Percentiles rank a stretch among this genome's conserved stretches.
Evolutionary conservation across 768 basidiomycete species (phyloP).

Genomic region (Glaciozyma martinii): DNA sequence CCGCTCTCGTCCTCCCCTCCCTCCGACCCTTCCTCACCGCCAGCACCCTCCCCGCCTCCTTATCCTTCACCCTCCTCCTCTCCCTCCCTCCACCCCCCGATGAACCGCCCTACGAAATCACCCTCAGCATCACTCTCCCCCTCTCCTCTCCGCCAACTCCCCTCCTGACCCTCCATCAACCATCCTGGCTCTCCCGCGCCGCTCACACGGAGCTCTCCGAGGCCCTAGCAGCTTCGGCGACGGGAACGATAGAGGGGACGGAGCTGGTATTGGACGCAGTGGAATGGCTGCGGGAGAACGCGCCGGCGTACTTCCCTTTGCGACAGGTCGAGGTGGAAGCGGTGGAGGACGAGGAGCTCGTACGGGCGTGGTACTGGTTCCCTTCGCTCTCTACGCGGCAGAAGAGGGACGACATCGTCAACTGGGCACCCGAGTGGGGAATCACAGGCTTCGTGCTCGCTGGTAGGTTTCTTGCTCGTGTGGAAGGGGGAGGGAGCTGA

Average conservation of each 20-base stretch:
- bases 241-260: conserved; percentile 1
- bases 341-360: conserved; percentile 24
- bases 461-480: conserved; percentile 1
- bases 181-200: conserved; percentile 23
- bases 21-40: not conserved
- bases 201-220: conserved; percentile 5
- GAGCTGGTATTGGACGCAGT: conserved; percentile 28
- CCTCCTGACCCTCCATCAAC: conserved; percentile 18
- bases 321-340: not conserved
- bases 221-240: not conserved
- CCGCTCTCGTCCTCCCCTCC: conserved; percentile 2
- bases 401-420: conserved; percentile 40
- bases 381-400: conserved; percentile 38
- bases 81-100: conserved; percentile 1
- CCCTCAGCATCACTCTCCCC: conserved; percentile 8
- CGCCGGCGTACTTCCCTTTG: not conserved
- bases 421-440: conserved; percentile 36
- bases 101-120: not conserved
- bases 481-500: not conserved
- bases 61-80: conserved; percentile 9
- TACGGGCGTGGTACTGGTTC: conserved; percentile 42
- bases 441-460: conserved; percentile 43
- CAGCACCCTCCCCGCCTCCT: conserved; percentile 3
- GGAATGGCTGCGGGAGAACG: conserved; percentile 23
- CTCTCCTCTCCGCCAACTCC: conserved; percentile 2